A percentile compares a stretch with the other conserved stretches of the same genome.
Evolutionary conservation across 1,139 yeast genomes (phyloP).

Genomic region (Yamadazyma oceani): DNA sequence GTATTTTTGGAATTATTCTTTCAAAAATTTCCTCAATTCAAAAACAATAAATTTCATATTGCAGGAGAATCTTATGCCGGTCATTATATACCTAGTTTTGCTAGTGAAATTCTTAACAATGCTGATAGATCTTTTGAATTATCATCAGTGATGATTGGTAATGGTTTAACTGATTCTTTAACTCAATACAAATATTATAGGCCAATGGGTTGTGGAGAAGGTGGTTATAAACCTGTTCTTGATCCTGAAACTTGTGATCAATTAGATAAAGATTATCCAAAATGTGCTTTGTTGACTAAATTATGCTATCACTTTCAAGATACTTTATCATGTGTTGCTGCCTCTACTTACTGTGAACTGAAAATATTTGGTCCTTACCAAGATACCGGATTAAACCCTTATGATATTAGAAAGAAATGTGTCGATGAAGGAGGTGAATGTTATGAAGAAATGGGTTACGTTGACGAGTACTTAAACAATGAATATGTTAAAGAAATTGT

Average conservation of each 20-base stretch:
- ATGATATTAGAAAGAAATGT: slow-evolving; percentile 86
- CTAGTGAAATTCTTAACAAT: slow-evolving; percentile 65
- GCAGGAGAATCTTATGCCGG: slow-evolving; percentile 92
- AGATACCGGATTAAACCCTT: slow-evolving; percentile 81
- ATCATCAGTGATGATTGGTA: slow-evolving; percentile 74
- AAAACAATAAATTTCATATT: slow-evolving; percentile 66
- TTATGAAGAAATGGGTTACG: slow-evolving; percentile 43
- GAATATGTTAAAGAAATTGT: slow-evolving; percentile 60
- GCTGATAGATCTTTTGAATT: slow-evolving; percentile 68
- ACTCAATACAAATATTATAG: slow-evolving; percentile 67
- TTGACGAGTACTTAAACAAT: slow-evolving; percentile 37
- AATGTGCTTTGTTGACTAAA: slow-evolving; percentile 77
- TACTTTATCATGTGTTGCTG: slow-evolving; percentile 90
- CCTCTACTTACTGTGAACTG: slow-evolving; percentile 81
- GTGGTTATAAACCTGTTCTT: slow-evolving; percentile 71
- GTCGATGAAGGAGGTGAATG: slow-evolving; percentile 69
- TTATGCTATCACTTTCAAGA: slow-evolving; percentile 76
- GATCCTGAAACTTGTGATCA: slow-evolving; percentile 59
- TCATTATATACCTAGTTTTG: slow-evolving; percentile 80
- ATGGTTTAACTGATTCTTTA: slow-evolving; percentile 78
- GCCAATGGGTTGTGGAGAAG: slow-evolving; percentile 85
- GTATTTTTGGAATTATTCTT: slow-evolving; percentile 76
- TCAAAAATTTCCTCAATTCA: slow-evolving; percentile 67
- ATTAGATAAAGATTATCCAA: slow-evolving; percentile 63
- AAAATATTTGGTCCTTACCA: slow-evolving; percentile 47